Conservation (phyloP, 257 asterid genomes). For the Scutellaria minor region DNA sequence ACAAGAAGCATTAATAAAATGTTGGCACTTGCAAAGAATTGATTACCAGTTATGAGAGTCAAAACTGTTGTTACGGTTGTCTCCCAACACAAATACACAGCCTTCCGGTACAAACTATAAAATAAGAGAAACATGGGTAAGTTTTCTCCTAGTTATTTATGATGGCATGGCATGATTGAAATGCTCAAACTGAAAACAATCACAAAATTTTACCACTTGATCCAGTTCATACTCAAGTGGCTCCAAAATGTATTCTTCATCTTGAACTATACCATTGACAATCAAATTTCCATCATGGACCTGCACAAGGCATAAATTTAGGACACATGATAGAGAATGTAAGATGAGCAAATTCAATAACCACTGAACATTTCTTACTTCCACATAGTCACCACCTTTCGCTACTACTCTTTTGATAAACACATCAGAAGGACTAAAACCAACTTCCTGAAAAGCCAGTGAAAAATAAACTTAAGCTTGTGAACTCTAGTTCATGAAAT, state of each 20-base stretch:
- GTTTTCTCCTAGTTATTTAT: constrained; percentile 18
- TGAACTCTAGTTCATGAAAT: constrained; percentile 24
- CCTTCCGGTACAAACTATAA: constrained; percentile 89
- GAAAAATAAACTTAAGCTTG: not conserved
- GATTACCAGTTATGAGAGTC: constrained; percentile 90
- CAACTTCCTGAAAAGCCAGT: constrained; percentile 56
- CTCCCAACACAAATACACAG: constrained; percentile 91
- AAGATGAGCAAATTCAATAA: constrained; percentile 22
- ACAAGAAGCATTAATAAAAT: not conserved
- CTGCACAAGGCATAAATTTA: constrained; percentile 43
- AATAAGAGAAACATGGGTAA: constrained; percentile 27
- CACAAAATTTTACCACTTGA: constrained; percentile 56
- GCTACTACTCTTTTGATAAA: constrained; percentile 94
- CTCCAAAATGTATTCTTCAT: constrained; percentile 80
- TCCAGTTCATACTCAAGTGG: constrained; percentile 84
- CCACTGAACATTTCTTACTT: constrained; percentile 49
- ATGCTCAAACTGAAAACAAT: constrained; percentile 21
- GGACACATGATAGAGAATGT: not conserved
- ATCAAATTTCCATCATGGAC: constrained; percentile 73
- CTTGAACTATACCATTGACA: constrained; percentile 70
- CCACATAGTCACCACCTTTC: constrained; percentile 83
- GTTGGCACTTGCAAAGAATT: constrained; percentile 1
- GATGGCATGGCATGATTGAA: constrained; percentile 5
- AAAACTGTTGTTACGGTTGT: constrained; percentile 90
- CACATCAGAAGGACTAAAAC: constrained; percentile 68